These are phyloP conservation scores for Tetraselmis striata DNA, from an alignment of 139 green algal species.

Conservation along the genomic window DNA sequence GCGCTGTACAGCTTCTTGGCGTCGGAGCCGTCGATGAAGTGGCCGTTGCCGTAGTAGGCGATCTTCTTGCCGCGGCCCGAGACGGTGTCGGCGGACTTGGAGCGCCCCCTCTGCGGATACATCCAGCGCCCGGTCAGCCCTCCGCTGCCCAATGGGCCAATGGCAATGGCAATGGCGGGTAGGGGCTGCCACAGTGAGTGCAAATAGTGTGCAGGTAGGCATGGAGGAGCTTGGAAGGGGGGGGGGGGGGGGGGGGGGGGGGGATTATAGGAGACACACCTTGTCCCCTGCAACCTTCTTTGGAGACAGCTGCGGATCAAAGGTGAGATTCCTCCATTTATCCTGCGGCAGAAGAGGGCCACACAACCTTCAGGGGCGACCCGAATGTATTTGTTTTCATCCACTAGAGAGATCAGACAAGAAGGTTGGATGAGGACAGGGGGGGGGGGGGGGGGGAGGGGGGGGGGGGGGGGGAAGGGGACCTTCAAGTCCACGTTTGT, in stretches of 20 bases:
- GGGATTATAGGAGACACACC: no score
- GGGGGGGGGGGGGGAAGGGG: no score
- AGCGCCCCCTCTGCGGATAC: neutral
- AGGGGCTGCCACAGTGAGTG: no score
- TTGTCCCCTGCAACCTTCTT: neutral
- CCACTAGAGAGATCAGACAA: no score
- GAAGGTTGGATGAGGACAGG: no score
- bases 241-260: no score
- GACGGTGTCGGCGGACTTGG: neutral
- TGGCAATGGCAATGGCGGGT: no score
- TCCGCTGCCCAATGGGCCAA: neutral
- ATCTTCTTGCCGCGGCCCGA: neutral
- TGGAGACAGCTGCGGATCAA: neutral
- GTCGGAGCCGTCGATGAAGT: neutral
- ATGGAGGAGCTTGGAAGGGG: neutral
- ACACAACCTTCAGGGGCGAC: no score
- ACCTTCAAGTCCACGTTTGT: slow-evolving; percentile 11
- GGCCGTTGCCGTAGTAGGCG: neutral
- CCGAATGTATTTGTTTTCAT: no score
- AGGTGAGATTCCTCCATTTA: neutral
- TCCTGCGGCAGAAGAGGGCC: neutral
- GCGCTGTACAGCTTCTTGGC: neutral
- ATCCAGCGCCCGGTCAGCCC: no score
- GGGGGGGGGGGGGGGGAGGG: no score
- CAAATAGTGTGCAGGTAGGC: no score